phyloP scores from a whole-genome alignment of 192 early-diverging fungal genomes.

The Allomyces arbusculus region DNA sequence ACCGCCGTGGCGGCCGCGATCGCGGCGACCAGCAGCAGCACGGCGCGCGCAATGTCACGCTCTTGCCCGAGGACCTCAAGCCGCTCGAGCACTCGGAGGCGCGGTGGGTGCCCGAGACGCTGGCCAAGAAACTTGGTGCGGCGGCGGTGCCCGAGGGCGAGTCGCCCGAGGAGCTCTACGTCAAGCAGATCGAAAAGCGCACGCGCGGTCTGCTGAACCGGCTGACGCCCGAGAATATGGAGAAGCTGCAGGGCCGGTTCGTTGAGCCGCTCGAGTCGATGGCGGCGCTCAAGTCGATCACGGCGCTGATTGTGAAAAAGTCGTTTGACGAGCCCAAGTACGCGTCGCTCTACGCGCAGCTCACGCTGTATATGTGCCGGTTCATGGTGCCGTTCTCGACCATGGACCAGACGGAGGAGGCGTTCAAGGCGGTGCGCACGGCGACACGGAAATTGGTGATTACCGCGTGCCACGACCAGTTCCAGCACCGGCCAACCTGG shows the following conservation, averaged over 20 bases:
- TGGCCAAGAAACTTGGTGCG: not conserved
- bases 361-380: not conserved
- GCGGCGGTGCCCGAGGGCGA: not conserved
- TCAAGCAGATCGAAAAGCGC: not conserved
- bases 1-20: not conserved
- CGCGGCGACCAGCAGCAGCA: not conserved
- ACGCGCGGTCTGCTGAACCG: not conserved
- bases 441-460: not conserved
- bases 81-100: not conserved
- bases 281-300: not conserved
- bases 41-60: not conserved
- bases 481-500: not conserved
- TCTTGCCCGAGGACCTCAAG: not conserved
- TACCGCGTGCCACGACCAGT: not conserved
- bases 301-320: not conserved
- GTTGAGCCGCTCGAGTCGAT: not conserved
- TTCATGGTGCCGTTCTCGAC: not conserved
- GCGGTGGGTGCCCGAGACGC: not conserved
- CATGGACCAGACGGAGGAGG: not conserved
- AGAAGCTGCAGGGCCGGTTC: not conserved
- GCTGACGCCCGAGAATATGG: not conserved
- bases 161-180: not conserved
- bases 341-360: not conserved
- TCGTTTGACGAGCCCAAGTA: not conserved
- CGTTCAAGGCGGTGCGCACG: not conserved